Base-by-base conservation (phyloP, 2,329 filamentous ascomycete genomes). In the Exophiala sp. region DNA sequence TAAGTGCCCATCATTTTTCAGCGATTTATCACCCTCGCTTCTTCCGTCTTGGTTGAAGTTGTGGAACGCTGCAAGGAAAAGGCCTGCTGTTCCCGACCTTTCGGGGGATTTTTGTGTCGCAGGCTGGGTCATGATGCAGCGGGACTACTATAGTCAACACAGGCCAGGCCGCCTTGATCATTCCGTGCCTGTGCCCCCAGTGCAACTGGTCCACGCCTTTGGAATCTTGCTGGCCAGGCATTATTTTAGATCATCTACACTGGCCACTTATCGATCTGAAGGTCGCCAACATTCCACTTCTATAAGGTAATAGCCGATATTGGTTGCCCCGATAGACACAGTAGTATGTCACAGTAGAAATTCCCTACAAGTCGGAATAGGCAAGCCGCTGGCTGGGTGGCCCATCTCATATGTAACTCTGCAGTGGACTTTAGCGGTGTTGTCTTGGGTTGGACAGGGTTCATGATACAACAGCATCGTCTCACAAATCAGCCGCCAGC, bases 91-190 rank as follows among this genome's bases (percentile, higher is more conserved):
- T 43, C 4, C 40, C 13, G 6, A 18, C 18, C 27, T 29, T 16
- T 37, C 39, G 46, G 46, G 39, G 29, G 30, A 37, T 43, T 48
- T 48, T 16, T 29, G 46, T 48, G 46, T 48, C 40, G 22, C 46
- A 48, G 21, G 9, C 22, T 43, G 27, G 39, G 34, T n/a, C 7
- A 11, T 37, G 34, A 37, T 18, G 34, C 34, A 37, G 5, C 4
- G 34, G 34, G n/a, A 7, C 7, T 5, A 27, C 24, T 27, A 27
- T 27, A 27, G 10, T 27, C 5, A 27, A n/a, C n/a, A n/a, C n/a
- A n/a, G n/a, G n/a, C n/a, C n/a, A n/a, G n/a, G n/a, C n/a, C n/a
- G n/a, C n/a, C n/a, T n/a, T n/a, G n/a, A n/a, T n/a, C n/a, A n/a
- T n/a, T n/a, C n/a, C n/a, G n/a, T 27, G 24, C 10, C 24, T 6